phyloP scores from a whole-genome alignment of 2,329 filamentous ascomycete genomes.

The Phyllosticta paracitricarpa region DNA sequence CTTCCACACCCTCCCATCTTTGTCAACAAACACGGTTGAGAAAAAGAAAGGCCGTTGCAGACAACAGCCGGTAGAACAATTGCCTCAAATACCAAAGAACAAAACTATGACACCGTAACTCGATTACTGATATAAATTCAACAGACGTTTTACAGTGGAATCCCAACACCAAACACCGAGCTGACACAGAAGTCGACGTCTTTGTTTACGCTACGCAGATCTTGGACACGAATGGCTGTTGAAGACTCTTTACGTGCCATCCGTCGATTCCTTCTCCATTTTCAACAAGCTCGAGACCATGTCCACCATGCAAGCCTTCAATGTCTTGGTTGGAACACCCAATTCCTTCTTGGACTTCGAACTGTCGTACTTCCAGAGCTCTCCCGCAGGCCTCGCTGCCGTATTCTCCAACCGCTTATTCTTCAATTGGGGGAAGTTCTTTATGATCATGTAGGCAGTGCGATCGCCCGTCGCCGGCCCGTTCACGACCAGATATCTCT shows the following conservation, averaged over 20 bases:
- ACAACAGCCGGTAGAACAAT: too few species aligned
- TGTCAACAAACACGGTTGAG: too few species aligned
- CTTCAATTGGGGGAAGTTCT: constrained; percentile 29
- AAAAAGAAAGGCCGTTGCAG: too few species aligned
- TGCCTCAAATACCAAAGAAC: too few species aligned
- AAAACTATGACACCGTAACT: too few species aligned
- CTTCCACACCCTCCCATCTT: too few species aligned
- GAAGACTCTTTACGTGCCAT: not conserved
- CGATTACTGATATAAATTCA: too few species aligned
- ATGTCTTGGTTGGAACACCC: constrained; percentile 28
- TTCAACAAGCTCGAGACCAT: constrained; percentile 20
- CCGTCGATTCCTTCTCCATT: constrained; percentile 15
- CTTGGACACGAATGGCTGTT: too few species aligned
- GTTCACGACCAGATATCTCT: not conserved
- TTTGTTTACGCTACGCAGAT: too few species aligned
- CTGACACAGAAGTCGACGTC: too few species aligned
- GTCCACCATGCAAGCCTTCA: constrained; percentile 29
- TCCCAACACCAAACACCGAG: too few species aligned
- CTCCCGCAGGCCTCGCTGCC: constrained; percentile 16
- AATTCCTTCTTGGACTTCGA: constrained; percentile 32
- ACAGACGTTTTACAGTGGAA: too few species aligned
- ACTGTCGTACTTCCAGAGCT: constrained; percentile 34
- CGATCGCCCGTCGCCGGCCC: not conserved
- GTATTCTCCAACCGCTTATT: constrained; percentile 23
- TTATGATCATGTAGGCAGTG: not conserved